These are phyloP conservation scores for Dendrocalamus sinicus DNA, from an alignment of 176 grass and related monocot species.

Conservation along the genomic window DNA sequence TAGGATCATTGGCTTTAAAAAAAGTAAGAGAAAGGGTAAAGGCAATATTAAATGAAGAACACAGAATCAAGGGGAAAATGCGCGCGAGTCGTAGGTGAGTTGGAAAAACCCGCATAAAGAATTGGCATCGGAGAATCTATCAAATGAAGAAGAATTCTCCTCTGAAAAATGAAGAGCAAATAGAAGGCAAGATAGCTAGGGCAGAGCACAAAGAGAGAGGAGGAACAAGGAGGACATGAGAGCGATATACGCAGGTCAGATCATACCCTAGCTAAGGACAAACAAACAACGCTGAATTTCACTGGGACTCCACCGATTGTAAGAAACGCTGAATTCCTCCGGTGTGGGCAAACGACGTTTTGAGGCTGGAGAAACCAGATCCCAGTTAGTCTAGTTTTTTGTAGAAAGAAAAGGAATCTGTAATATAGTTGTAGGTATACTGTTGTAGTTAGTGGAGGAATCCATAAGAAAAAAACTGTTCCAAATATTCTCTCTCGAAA, in stretches of 20 bases:
- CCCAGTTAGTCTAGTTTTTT: no score
- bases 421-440: no score
- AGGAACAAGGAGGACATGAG: no score
- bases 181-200: not conserved
- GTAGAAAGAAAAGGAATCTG: no score
- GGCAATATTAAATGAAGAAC: not conserved
- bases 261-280: not conserved
- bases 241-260: not conserved
- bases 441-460: no score
- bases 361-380: no score
- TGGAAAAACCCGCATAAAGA: not conserved
- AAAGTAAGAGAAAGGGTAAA: not conserved
- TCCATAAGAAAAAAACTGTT: no score
- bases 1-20: not conserved
- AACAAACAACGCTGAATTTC: not conserved
- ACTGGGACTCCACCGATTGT: not conserved
- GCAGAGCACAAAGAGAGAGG: not conserved
- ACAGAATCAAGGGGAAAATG: not conserved
- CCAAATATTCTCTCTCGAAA: no score
- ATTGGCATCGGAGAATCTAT: not conserved
- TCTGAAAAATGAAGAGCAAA: not conserved
- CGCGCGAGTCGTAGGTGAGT: no score
- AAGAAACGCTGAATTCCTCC: no score
- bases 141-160: not conserved
- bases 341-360: no score